These are phyloP conservation scores for Jacaranda copaia DNA, from an alignment of 257 asterid genomes.

Conservation along the genomic window DNA sequence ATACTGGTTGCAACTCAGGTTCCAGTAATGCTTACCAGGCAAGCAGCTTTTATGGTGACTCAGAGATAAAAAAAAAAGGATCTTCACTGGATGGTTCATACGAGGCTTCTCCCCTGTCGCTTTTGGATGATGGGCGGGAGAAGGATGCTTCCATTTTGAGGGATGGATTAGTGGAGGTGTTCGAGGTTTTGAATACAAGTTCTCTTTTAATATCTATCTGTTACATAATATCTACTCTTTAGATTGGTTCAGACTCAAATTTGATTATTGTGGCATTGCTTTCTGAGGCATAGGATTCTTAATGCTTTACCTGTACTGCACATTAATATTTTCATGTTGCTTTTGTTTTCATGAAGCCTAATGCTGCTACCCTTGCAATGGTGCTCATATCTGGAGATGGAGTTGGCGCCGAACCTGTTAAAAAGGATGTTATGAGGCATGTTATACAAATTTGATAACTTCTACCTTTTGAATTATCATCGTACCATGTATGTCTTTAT, in stretches of 20 bases:
- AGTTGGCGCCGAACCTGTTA: conserved; percentile 75
- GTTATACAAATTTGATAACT: conserved; percentile 45
- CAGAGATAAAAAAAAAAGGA: conserved; percentile 38
- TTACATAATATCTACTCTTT: background rate
- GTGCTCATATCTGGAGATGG: conserved; percentile 70
- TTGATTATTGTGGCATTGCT: background rate
- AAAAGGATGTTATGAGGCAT: conserved; percentile 76
- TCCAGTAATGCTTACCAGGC: conserved; percentile 31
- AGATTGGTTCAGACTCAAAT: background rate
- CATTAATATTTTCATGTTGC: conserved; percentile 32
- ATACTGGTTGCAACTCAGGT: conserved; percentile 39
- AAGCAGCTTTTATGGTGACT: conserved; percentile 28
- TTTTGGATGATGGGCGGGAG: conserved; percentile 48
- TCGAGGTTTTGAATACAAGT: conserved; percentile 56
- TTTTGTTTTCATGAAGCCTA: conserved; percentile 72
- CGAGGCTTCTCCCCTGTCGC: conserved; percentile 39
- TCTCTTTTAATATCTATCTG: background rate
- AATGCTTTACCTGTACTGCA: background rate
- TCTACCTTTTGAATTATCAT: conserved; percentile 28
- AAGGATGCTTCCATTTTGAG: conserved; percentile 53
- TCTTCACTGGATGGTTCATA: conserved; percentile 37
- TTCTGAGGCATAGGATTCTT: background rate
- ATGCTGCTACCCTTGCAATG: conserved; percentile 55
- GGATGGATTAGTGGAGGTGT: conserved; percentile 64
- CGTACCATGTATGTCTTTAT: conserved; percentile 49